phyloP scores from a whole-genome alignment of 306 rosid species.

The Medicago arabica region DNA sequence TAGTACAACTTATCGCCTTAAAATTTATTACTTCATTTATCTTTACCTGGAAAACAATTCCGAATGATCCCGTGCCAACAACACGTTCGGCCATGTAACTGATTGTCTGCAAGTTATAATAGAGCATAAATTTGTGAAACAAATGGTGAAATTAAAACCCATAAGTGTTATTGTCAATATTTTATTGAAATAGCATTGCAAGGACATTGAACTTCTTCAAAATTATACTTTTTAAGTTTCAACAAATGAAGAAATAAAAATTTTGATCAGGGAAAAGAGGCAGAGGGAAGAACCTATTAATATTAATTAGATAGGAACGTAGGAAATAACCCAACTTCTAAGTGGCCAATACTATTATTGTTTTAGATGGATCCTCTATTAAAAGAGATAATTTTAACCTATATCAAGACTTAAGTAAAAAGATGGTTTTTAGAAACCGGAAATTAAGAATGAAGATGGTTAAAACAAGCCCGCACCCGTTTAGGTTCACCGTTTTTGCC shows the following conservation, averaged over 20 bases:
- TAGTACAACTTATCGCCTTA: background rate
- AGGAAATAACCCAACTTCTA: conserved; percentile 27
- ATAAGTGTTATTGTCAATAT: conserved; percentile 24
- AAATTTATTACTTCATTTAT: conserved; percentile 37
- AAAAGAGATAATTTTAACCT: background rate
- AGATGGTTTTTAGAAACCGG: background rate
- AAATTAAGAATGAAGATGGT: conserved; percentile 23
- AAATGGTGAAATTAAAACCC: conserved; percentile 13
- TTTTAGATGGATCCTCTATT: background rate
- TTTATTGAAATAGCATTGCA: conserved; percentile 22
- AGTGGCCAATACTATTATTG: background rate
- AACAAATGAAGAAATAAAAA: background rate
- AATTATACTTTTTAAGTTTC: background rate
- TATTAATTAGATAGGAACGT: background rate
- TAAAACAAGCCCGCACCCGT: conserved; percentile 58
- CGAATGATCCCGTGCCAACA: conserved; percentile 97
- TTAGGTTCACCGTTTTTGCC: conserved; percentile 96
- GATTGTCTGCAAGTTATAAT: conserved; percentile 71
- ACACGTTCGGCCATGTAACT: conserved; percentile 98
- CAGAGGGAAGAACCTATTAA: background rate
- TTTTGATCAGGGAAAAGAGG: background rate
- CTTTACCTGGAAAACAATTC: conserved; percentile 90
- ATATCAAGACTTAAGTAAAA: background rate
- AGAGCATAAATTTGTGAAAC: conserved; percentile 37
- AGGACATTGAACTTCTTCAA: conserved; percentile 11